A percentile compares a stretch with the other conserved stretches of the same genome.
These are phyloP conservation scores for Mycena olivaceomarginata DNA, from an alignment of 768 basidiomycete genomes.

Conservation along the genomic window DNA sequence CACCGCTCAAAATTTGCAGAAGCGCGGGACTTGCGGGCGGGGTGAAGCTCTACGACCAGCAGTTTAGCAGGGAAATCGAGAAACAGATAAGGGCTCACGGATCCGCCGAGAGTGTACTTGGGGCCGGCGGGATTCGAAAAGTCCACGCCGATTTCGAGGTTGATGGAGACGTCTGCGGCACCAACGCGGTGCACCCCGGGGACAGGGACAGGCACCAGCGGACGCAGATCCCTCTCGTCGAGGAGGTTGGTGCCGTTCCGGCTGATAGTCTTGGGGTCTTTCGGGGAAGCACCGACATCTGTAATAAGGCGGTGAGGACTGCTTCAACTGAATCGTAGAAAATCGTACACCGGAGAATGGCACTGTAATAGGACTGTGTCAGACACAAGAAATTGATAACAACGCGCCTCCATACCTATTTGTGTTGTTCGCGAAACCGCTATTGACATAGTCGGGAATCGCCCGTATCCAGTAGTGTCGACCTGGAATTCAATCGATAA, in stretches of 20 bases:
- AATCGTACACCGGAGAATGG: slow-evolving; percentile 16
- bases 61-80: neutral
- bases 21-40: slow-evolving; percentile 58
- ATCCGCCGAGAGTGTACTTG: slow-evolving; percentile 51
- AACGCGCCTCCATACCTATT: slow-evolving; percentile 51
- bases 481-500: slow-evolving; percentile 42
- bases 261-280: neutral
- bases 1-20: slow-evolving; percentile 67
- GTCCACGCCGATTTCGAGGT: slow-evolving; percentile 51
- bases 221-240: slow-evolving; percentile 48
- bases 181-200: slow-evolving; percentile 62
- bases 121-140: slow-evolving; percentile 21
- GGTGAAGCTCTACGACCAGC: neutral
- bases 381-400: neutral
- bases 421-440: slow-evolving; percentile 57
- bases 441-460: slow-evolving; percentile 47
- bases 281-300: slow-evolving; percentile 2
- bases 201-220: slow-evolving; percentile 55
- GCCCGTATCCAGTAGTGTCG: slow-evolving; percentile 73
- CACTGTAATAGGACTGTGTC: neutral
- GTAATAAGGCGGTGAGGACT: neutral
- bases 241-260: slow-evolving; percentile 6
- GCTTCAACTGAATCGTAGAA: neutral
- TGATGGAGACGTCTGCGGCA: slow-evolving; percentile 62
- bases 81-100: slow-evolving; percentile 41